These are phyloP conservation scores for Mallotus repandus DNA, from an alignment of 441 rosid genomes.

Conservation along the genomic window DNA sequence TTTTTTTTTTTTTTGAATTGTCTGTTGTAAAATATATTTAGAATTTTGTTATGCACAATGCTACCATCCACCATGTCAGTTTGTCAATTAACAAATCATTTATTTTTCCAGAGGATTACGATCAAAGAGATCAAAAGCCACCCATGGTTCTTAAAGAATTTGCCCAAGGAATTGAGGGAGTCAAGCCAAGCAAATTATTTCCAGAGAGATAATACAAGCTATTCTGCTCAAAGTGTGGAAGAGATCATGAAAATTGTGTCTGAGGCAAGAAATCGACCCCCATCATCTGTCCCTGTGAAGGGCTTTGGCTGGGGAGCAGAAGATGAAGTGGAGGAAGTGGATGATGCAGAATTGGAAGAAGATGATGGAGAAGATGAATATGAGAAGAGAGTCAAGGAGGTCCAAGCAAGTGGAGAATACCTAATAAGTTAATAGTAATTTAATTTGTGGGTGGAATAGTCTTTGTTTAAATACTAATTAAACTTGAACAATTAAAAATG, in stretches of 20 bases:
- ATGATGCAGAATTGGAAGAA: conserved; percentile 47
- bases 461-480: too few species aligned
- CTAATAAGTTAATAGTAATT: conserved; percentile 31
- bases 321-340: conserved; percentile 55
- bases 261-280: conserved; percentile 73
- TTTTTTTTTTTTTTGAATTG: too few species aligned
- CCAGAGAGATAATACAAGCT: conserved; percentile 66
- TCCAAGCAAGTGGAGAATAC: conserved; percentile 67
- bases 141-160: conserved; percentile 91
- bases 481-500: not conserved
- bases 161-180: conserved; percentile 81
- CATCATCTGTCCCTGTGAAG: conserved; percentile 41
- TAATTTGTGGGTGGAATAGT: too few species aligned
- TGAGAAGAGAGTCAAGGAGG: conserved; percentile 84
- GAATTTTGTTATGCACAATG: not conserved
- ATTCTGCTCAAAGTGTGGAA: conserved; percentile 66
- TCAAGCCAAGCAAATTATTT: conserved; percentile 69
- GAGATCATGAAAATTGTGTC: conserved; percentile 89
- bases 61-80: too few species aligned
- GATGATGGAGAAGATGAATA: conserved; percentile 81
- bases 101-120: conserved; percentile 57
- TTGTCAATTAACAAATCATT: not conserved
- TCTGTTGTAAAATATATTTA: too few species aligned
- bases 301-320: conserved; percentile 62
- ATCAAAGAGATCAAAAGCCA: conserved; percentile 78